Evolutionary conservation across 192 early-diverging fungal species (phyloP).

Genomic region (Lobosporangium transversale): DNA sequence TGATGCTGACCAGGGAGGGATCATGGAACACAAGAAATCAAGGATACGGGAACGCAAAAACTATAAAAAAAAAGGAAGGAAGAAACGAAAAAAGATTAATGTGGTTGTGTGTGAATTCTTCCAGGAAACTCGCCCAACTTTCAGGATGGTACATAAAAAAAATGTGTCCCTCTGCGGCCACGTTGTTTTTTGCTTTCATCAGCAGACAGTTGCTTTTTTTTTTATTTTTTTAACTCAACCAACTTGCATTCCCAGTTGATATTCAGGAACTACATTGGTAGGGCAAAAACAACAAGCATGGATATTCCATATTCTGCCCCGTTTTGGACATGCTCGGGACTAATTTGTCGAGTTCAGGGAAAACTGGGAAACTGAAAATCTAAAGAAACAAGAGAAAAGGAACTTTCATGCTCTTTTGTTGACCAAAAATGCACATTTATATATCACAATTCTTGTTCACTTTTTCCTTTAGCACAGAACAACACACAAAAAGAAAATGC

Average conservation of each 20-base stretch:
- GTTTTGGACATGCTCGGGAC: background rate
- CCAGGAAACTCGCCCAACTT: no score
- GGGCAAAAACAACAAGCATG: background rate
- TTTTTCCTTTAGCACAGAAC: background rate
- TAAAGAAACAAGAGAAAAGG: no score
- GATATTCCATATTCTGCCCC: background rate
- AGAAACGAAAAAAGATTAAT: background rate
- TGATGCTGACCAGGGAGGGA: background rate
- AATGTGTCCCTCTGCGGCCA: no score
- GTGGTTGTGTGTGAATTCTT: no score
- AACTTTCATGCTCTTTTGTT: conserved; percentile 26
- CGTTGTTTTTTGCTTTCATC: no score
- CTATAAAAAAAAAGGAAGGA: background rate
- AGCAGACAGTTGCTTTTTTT: no score
- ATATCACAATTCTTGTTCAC: background rate
- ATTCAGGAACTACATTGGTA: background rate
- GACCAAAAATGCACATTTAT: conserved; percentile 2
- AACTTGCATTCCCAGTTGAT: background rate
- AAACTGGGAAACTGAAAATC: no score
- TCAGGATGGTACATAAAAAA: no score
- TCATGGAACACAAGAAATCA: background rate
- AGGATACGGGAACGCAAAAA: background rate
- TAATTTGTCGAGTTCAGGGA: background rate
- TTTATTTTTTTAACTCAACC: no score
- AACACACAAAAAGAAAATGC: conserved; percentile 37